Conservation (phyloP, 2,329 filamentous ascomycete species). For the Alternaria panax region DNA sequence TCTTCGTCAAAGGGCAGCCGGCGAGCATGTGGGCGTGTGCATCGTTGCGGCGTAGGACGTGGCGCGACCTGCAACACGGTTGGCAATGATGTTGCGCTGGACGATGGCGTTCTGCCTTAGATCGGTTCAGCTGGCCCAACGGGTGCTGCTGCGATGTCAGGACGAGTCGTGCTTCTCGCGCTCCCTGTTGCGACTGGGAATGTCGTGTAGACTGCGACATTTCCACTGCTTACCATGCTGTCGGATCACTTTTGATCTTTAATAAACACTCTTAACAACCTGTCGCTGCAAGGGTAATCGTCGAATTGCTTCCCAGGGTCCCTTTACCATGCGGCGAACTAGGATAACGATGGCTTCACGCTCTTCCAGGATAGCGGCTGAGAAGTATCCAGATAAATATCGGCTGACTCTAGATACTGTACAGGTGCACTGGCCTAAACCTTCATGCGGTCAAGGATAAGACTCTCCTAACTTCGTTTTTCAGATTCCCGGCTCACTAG, state of each 20-base stretch:
- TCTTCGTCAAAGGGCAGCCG: conserved; percentile 23
- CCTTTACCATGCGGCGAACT: not conserved
- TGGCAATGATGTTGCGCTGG: not conserved
- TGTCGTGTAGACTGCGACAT: not conserved
- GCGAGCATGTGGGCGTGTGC: conserved; percentile 20
- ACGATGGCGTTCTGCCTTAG: not conserved
- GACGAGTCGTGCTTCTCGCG: not conserved
- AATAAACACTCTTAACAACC: too few species aligned
- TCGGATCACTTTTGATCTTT: too few species aligned
- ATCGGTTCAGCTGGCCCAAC: not conserved
- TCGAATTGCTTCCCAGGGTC: too few species aligned
- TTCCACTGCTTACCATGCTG: too few species aligned
- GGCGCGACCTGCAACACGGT: not conserved
- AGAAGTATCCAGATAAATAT: too few species aligned
- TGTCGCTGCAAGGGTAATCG: too few species aligned
- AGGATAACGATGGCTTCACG: not conserved
- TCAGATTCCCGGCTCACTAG: not conserved
- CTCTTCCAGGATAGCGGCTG: not conserved
- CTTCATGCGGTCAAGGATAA: not conserved
- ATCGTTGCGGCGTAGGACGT: not conserved
- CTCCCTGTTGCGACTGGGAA: not conserved
- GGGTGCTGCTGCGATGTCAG: not conserved
- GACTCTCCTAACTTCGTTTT: not conserved
- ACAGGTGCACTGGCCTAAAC: not conserved
- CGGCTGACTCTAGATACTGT: not conserved